Conservation (phyloP, 495 filamentous ascomycete genomes). For the Hypoxylon cercidicola region DNA sequence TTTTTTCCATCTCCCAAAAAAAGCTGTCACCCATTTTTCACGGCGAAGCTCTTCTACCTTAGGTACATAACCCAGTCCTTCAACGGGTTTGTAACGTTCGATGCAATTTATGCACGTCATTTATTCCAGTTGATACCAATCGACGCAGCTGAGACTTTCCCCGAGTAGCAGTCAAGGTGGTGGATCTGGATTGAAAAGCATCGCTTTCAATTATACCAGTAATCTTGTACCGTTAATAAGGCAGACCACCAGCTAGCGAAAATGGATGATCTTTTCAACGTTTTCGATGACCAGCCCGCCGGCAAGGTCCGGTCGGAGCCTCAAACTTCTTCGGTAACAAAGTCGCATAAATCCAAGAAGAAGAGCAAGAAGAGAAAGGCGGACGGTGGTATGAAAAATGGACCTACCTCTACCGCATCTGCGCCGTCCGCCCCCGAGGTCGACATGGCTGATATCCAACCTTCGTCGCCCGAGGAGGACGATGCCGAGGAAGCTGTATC, state of each 20-base stretch:
- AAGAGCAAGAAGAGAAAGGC: conserved; percentile 84
- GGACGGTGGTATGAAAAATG: conserved; percentile 76
- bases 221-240: background rate
- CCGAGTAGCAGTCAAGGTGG: background rate
- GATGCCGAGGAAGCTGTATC: conserved; percentile 48
- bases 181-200: background rate
- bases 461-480: conserved; percentile 48
- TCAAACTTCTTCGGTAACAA: conserved; percentile 48
- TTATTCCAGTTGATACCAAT: conserved; percentile 1
- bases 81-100: background rate
- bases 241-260: conserved; percentile 14
- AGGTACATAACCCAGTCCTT: conserved; percentile 1
- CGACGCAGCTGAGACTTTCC: background rate
- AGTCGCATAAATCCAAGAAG: conserved; percentile 55
- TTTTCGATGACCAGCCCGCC: conserved; percentile 70
- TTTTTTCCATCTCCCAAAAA: conserved; percentile 20
- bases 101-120: background rate
- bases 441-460: conserved; percentile 60
- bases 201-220: background rate
- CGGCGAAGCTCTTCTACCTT: background rate
- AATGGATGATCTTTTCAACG: conserved; percentile 88
- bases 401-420: conserved; percentile 48
- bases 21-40: conserved; percentile 18
- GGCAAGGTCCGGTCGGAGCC: conserved; percentile 56
- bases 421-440: conserved; percentile 51